Base-by-base conservation (phyloP, 2,329 filamentous ascomycete species). In the Torrubiellomyces zombiae region DNA sequence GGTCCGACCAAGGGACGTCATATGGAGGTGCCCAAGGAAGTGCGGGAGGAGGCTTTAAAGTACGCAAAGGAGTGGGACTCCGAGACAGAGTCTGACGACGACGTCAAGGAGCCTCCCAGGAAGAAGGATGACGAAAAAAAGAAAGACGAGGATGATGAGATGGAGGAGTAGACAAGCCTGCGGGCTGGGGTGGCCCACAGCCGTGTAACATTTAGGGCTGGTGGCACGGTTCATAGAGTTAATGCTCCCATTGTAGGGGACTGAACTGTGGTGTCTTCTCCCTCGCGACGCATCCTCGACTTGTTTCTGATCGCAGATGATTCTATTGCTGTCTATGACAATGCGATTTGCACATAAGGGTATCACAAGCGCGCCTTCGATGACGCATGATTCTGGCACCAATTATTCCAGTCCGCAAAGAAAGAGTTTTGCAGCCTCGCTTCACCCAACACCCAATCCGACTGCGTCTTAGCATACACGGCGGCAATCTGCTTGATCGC, bases 1-100 rank as follows among this genome's bases (percentile, higher is more conserved):
- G 86, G 85, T 5, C 83, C 85, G 18, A 95, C 85, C 34, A 86
- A 91, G 60, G 89, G 89, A 34, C 72, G 75, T 42, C 89, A 98
- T 48, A 67, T 86, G 53, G 82, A 92, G 55, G 89, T 98, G 30
- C 89, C 89, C 29, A 85, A 81, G 61, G 78, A 83, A 38, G 55
- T 98, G 42, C 62, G 75, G 30, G 83, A 93, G 50, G 86, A 95
- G 60, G 89, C 89, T 9, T 82, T 94, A 64, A 75, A 72, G 51
- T 67, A 86, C 55, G 89, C 89, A 25, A 92, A 89, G 71, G n/a
- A n/a, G n/a, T n/a, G n/a, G n/a, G n/a, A n/a, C n/a, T 83, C 81
- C 55, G 72, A 79, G 26, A 60, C 93, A 40, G 83, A 92, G 42
- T 77, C 73, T 15, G 82, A 93, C 14, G 85, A 92, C 33, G 81